Evolutionary conservation across 164 flowering plant genomes (phyloP).

Genomic region (Cinnamomum chago): DNA sequence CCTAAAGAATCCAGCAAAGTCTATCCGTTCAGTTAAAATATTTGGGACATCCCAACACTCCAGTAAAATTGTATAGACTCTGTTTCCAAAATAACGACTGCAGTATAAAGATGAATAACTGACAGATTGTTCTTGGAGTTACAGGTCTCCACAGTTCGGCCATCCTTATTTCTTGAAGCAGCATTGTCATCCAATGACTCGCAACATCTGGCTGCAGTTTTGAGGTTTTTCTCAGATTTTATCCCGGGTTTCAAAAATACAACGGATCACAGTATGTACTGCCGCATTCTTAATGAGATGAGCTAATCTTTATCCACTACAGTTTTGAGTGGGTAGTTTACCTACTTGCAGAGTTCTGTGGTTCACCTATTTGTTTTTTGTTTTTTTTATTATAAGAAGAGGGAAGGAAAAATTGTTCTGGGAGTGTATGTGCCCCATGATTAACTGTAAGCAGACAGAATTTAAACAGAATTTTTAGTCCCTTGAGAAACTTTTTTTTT

Average conservation of each 20-base stretch:
- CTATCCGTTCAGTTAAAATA: too few relatives aligned
- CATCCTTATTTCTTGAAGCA: constrained; percentile 86
- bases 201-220: constrained; percentile 75
- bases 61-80: not conserved
- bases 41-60: not conserved
- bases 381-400: not conserved
- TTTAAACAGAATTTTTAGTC: too few relatives aligned
- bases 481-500: too few relatives aligned
- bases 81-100: not conserved
- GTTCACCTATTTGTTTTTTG: not conserved
- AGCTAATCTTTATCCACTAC: constrained; percentile 5
- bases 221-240: constrained; percentile 81
- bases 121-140: constrained; percentile 6
- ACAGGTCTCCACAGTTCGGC: constrained; percentile 74
- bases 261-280: constrained; percentile 53
- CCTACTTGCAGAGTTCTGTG: not conserved
- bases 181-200: constrained; percentile 72
- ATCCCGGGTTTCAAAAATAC: constrained; percentile 71
- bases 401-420: not conserved
- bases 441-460: too few relatives aligned
- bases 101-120: not conserved
- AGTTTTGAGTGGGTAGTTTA: not conserved
- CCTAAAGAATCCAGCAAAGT: too few relatives aligned
- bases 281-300: constrained; percentile 39
- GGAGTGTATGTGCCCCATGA: not conserved